Conservation (phyloP, 2,329 filamentous ascomycete genomes). For the Arthrobotrys sphaeroides region DNA sequence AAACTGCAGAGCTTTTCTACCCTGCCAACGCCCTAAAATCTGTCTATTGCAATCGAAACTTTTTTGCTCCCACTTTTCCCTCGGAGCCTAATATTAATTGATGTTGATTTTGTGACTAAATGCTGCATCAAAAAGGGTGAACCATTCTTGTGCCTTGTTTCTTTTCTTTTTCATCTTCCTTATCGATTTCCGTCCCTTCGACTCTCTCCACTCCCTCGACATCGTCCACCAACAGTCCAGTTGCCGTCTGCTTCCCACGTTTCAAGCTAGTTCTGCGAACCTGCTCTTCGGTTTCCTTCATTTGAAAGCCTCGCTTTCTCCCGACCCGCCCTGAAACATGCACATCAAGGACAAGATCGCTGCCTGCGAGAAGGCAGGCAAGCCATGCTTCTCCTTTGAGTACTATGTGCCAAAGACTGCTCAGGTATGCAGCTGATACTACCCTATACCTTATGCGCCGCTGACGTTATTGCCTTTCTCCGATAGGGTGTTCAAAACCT, state of each 20-base stretch:
- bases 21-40: slow-evolving; percentile 25
- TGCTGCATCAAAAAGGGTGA: slow-evolving; percentile 43
- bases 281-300: slow-evolving; percentile 2
- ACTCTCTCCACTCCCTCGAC: slow-evolving; percentile 22
- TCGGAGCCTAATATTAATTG: slow-evolving; percentile 42
- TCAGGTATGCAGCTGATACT: slow-evolving; percentile 64
- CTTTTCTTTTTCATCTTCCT: slow-evolving; percentile 34
- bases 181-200: slow-evolving; percentile 45
- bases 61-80: slow-evolving; percentile 23
- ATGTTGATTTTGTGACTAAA: slow-evolving; percentile 34
- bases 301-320: slow-evolving; percentile 21
- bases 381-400: slow-evolving; percentile 96
- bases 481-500: slow-evolving; percentile 88
- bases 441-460: background rate
- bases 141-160: slow-evolving; percentile 10
- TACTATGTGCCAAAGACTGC: slow-evolving; percentile 99
- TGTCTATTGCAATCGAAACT: slow-evolving; percentile 9
- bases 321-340: slow-evolving; percentile 67
- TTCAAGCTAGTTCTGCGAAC: slow-evolving; percentile 35
- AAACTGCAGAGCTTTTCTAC: slow-evolving; percentile 25
- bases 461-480: slow-evolving; percentile 51
- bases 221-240: slow-evolving; percentile 4
- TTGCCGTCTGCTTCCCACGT: slow-evolving; percentile 23
- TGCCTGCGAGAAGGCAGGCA: slow-evolving; percentile 78
- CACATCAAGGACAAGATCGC: slow-evolving; percentile 93